phyloP scores from a whole-genome alignment of 257 asterid species.

The Voacanga thouarsii region DNA sequence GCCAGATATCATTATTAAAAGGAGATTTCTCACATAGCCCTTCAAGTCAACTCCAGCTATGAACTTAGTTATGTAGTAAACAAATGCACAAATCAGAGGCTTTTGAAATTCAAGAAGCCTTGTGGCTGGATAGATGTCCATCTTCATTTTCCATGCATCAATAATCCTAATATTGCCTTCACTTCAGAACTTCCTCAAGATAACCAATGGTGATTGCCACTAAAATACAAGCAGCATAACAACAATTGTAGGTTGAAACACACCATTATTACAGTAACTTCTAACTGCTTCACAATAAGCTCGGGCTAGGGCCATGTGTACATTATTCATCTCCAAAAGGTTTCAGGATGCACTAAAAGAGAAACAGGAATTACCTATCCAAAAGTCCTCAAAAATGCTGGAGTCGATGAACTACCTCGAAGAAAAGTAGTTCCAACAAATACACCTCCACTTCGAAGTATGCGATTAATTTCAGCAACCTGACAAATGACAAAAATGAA shows the following conservation, averaged over 20 bases:
- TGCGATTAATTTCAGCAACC: conserved; percentile 89
- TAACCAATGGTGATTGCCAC: background rate
- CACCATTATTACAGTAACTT: background rate
- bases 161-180: background rate
- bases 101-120: background rate
- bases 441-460: conserved; percentile 78
- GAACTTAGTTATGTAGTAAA: background rate
- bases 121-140: background rate
- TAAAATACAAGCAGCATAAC: background rate
- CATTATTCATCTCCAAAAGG: conserved; percentile 6
- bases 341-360: background rate
- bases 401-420: conserved; percentile 65
- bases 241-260: background rate
- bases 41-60: background rate
- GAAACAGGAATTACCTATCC: conserved; percentile 46
- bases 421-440: conserved; percentile 92
- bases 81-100: background rate
- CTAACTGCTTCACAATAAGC: background rate
- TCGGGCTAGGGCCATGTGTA: background rate
- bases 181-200: background rate
- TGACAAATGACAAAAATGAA: conserved; percentile 19
- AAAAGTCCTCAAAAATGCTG: conserved; percentile 59
- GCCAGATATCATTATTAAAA: too few relatives aligned
- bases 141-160: background rate
- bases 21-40: too few relatives aligned